Base-by-base conservation (phyloP, 1,284 basidiomycete genomes). In the Rhodofomes roseus region DNA sequence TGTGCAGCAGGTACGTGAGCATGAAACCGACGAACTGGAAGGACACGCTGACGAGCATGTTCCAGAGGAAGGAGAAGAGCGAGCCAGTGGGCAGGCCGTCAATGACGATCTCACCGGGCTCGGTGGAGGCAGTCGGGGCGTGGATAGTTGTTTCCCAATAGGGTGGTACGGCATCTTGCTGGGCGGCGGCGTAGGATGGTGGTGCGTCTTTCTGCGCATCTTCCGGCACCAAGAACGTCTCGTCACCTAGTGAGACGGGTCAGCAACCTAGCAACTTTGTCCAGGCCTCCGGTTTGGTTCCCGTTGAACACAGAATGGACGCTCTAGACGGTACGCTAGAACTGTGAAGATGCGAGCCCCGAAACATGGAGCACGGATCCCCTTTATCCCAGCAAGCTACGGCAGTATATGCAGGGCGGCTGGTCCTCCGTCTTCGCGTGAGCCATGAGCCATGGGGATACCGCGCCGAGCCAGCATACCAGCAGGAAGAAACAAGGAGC, bases 1-100 rank as follows among this genome's bases (percentile, higher is more conserved):
- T 94, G 73, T 95, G 94, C 27, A 97, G 82, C 59, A 97, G 87
- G 73, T 95, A 97, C 8, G 95, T 96, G 73, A 97, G 86, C 62
- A 96, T 84, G 84, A 97, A 97, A 51, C 95, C 96, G 66, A 98
- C 89, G 70, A 98, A 98, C 76, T 98, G 95, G 88, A 99, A 99
- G 39, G 93, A 94, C 65, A 95, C 86, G 52, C 93, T 95, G 60
- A 99, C 90, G 60, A 98, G 86, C 72, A 96, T 81, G 71, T 95
- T 95, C 93, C 94, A 96, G 18, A 91, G 81, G 79, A 96, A 96
- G 9, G 89, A 90, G 73, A 96, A 96, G 27, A 93, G 68, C 5
- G 87, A 85, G 34, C 89, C 90, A 7, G 95, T 91, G 39, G 90
- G 86, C 29, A 93, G 79, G 20, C 81, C 81, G 61, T 92, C 90